Evolutionary conservation across 768 basidiomycete genomes (phyloP).

Genomic region (Panaeolus cyanescens): DNA sequence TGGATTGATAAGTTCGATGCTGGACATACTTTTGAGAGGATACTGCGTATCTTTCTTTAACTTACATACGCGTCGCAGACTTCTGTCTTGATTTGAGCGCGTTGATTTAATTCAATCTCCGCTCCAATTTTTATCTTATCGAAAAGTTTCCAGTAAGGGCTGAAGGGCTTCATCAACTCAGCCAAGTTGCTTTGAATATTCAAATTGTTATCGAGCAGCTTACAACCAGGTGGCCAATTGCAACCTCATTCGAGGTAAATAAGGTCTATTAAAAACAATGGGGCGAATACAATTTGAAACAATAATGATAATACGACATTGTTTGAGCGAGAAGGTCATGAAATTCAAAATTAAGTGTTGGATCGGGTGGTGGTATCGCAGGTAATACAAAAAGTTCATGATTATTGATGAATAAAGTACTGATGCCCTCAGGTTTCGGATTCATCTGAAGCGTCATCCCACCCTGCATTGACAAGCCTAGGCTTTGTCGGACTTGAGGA

Average conservation of each 20-base stretch:
- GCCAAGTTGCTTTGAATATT: background rate
- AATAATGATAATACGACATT: background rate
- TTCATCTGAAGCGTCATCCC: slow-evolving; percentile 53
- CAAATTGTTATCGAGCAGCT: too few relatives aligned
- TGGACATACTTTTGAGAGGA: slow-evolving; percentile 48
- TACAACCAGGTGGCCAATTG: too few relatives aligned
- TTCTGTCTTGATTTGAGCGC: slow-evolving; percentile 21
- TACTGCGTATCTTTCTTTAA: slow-evolving; percentile 13
- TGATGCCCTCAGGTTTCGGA: background rate
- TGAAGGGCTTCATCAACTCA: too few relatives aligned
- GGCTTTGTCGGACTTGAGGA: slow-evolving; percentile 39
- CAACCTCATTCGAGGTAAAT: background rate
- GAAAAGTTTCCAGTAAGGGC: too few relatives aligned
- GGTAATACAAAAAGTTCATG: background rate
- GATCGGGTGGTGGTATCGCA: background rate
- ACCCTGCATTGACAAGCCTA: slow-evolving; percentile 55
- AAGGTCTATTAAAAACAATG: background rate
- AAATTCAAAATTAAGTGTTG: background rate
- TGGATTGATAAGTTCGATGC: slow-evolving; percentile 95
- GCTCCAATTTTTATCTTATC: slow-evolving; percentile 26
- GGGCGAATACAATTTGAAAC: background rate
- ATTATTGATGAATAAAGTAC: background rate
- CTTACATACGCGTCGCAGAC: slow-evolving; percentile 27
- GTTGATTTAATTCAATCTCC: slow-evolving; percentile 24
- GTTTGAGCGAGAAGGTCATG: background rate